Conservation (phyloP, 2,329 filamentous ascomycete species). For the Paecilomyces sp. region DNA sequence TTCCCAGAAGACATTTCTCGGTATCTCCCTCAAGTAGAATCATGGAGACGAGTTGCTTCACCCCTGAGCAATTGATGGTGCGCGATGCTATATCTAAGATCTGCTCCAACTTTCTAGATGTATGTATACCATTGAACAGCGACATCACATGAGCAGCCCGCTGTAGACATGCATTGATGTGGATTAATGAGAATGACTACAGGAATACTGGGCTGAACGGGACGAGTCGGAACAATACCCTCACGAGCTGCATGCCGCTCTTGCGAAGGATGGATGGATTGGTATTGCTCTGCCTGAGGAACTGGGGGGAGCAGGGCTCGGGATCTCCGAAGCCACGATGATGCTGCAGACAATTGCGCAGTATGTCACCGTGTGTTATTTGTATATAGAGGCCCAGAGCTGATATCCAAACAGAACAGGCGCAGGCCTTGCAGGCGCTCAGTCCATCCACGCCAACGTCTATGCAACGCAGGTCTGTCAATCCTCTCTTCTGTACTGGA, state of each 20-base stretch:
- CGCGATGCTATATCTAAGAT: constrained; percentile 62
- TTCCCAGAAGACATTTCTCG: constrained; percentile 18
- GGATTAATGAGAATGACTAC: not conserved
- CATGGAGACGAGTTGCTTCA: constrained; percentile 69
- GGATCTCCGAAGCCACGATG: constrained; percentile 73
- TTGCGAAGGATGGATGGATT: constrained; percentile 72
- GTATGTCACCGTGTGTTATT: constrained; percentile 21
- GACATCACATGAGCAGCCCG: constrained; percentile 5
- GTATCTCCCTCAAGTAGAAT: constrained; percentile 32
- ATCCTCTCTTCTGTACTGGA: not conserved
- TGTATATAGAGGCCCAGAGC: not conserved
- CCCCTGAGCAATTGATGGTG: constrained; percentile 64
- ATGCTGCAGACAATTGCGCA: constrained; percentile 81
- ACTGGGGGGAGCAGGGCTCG: constrained; percentile 66
- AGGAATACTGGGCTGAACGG: constrained; percentile 66
- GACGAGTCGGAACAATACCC: constrained; percentile 67
- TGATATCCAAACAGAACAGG: constrained; percentile 43
- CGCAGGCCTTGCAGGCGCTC: constrained; percentile 66
- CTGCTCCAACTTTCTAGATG: constrained; percentile 62
- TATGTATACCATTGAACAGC: constrained; percentile 5
- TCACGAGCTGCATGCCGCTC: constrained; percentile 64
- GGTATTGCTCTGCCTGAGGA: constrained; percentile 71
- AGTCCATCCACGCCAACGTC: constrained; percentile 51
- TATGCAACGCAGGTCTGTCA: constrained; percentile 53
- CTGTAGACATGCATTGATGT: not conserved